Evolutionary conservation across 1,284 basidiomycete species (phyloP), one percentile per base, ranked within the genome.

Genomic region (Cystobasidium pallidum): DNA sequence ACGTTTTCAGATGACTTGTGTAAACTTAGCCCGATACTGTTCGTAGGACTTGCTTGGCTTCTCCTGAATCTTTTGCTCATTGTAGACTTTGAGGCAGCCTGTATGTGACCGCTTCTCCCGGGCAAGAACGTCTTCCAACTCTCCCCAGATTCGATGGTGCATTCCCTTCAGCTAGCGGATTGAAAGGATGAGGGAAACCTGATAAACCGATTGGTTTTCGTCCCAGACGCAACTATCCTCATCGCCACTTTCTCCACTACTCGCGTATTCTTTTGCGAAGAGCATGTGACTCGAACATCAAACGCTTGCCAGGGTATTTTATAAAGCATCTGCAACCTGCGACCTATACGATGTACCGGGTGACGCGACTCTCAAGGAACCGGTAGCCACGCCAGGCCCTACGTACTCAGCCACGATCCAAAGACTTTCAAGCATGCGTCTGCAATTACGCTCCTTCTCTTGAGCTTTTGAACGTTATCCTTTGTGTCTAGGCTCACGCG

Each of bases 31-130:
- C 32, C 54, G 30, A 57, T 57, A 34, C 54, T 57, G 28, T 57
- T 34, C 30, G 54, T 57, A 34, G 28, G 54, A 57, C 54, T 34
- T 57, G 54, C 54, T 57, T 57, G 54, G 54, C 54, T 57, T 57
- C 54, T 57, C 54, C 54, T 57, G 54, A 57, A 57, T 57, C 54
- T 57, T 57, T 36, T 57, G 54, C 36, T 34, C 54, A 57, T 57
- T 57, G 19, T 57, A 36, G 28, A 57, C 54, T 34, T 57, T 34
- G 10, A 57, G 54, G 54, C 28, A 57, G 54, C 30, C 54, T 57
- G 54, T 57, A 57, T 57, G 54, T 57, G 54, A 57, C 54, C 54
- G 54, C 54, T 57, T 57, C 54, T 57, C 54, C 28, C 30, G 52
- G 24, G 11, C 52, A 30, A 55, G 24, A 30, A 55, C 30, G 24